Conservation (phyloP, 164 flowering plant genomes). For the Tinospora cordifolia region DNA sequence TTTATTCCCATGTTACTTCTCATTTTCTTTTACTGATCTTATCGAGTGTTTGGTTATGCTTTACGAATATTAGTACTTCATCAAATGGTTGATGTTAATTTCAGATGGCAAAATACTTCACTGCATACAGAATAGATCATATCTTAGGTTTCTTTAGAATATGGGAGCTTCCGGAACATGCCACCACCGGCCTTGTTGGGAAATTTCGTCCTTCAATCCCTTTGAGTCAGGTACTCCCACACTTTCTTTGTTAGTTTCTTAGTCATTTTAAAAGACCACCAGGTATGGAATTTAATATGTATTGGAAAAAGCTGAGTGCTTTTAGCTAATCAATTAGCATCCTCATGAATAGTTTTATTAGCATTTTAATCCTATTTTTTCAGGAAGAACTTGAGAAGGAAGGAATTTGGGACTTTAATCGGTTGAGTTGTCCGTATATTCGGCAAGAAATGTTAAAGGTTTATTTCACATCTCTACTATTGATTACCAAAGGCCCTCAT, state of each 20-base stretch:
- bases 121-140: conserved; percentile 97
- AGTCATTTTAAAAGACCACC: not conserved
- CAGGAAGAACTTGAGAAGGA: conserved; percentile 96
- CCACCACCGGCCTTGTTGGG: conserved; percentile 79
- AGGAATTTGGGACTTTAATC: conserved; percentile 88
- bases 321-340: not conserved
- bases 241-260: not conserved
- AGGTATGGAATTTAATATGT: not conserved
- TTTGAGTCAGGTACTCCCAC: conserved; percentile 61
- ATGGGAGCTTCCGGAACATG: conserved; percentile 98
- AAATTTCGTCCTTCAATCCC: conserved; percentile 95
- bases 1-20: not conserved
- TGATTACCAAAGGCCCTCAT: not conserved
- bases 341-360: not conserved
- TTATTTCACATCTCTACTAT: not conserved
- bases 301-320: not conserved
- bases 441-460: conserved; percentile 62
- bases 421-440: conserved; percentile 73
- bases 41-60: not conserved
- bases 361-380: not conserved
- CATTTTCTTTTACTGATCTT: not conserved
- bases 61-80: not conserved
- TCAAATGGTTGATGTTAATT: not conserved
- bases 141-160: conserved; percentile 95
- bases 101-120: conserved; percentile 93